Conservation (phyloP, 2,329 filamentous ascomycete genomes). For the Cladosporium sp. region DNA sequence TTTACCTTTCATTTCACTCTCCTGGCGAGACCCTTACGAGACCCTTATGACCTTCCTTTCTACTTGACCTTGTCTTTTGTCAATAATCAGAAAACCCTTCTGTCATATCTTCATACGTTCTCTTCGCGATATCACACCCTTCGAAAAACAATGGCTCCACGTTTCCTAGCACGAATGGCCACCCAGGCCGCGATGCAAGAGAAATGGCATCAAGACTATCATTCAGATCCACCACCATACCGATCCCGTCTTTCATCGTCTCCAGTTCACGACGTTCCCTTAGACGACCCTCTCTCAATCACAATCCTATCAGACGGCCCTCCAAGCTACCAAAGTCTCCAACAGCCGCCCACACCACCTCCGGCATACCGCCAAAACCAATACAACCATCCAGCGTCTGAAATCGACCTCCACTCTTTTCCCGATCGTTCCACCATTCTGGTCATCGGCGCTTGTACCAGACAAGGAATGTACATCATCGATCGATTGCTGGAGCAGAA, state of each 20-base stretch:
- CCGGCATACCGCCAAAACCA: background rate
- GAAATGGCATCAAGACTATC: background rate
- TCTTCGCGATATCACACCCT: background rate
- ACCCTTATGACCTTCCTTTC: background rate
- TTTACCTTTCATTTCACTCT: no score
- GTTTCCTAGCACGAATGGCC: conserved; percentile 7
- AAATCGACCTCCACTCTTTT: conserved; percentile 1
- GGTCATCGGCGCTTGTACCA: conserved; percentile 26
- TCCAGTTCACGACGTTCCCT: no score
- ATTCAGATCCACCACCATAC: background rate
- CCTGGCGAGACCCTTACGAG: background rate
- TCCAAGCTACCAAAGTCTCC: background rate
- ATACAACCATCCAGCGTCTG: background rate
- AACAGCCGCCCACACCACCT: background rate
- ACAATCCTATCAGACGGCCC: background rate
- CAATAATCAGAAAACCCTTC: background rate
- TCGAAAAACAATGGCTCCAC: conserved; percentile 1
- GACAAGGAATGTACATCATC: conserved; percentile 25
- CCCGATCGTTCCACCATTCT: conserved; percentile 14
- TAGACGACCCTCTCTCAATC: no score
- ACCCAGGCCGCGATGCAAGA: conserved; percentile 2
- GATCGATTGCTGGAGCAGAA: conserved; percentile 24
- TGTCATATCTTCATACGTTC: background rate
- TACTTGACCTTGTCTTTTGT: background rate
- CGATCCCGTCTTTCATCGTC: background rate